Conservation (phyloP, 2,329 filamentous ascomycete genomes). For the Xylariaceae sp. region DNA sequence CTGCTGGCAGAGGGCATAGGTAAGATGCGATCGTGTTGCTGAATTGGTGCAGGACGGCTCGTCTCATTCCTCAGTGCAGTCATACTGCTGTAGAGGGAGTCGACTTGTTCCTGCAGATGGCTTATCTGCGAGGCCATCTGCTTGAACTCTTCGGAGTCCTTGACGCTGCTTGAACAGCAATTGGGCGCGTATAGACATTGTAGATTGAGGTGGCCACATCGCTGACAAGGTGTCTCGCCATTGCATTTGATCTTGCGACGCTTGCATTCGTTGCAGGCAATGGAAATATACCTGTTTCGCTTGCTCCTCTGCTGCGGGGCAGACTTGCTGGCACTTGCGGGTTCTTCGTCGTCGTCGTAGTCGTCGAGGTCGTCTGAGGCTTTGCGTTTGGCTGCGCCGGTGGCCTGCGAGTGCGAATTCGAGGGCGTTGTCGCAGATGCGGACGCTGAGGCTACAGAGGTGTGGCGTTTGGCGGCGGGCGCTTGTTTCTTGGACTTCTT, state of each 20-base stretch:
- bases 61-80: conserved; percentile 60
- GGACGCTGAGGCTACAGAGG: conserved; percentile 5
- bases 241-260: conserved; percentile 74
- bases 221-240: conserved; percentile 62
- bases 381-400: conserved; percentile 24
- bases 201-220: conserved; percentile 65
- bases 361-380: conserved; percentile 9
- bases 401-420: not conserved
- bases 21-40: conserved; percentile 37
- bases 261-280: conserved; percentile 68
- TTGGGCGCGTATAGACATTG: conserved; percentile 63
- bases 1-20: conserved; percentile 35
- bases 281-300: conserved; percentile 60
- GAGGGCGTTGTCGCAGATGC: conserved; percentile 9
- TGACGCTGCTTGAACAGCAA: conserved; percentile 73
- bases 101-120: conserved; percentile 79
- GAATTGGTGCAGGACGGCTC: conserved; percentile 28
- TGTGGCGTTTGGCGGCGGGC: conserved; percentile 9
- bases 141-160: conserved; percentile 88
- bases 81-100: conserved; percentile 69
- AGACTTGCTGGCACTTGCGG: conserved; percentile 15
- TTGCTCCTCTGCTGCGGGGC: conserved; percentile 49
- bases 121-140: conserved; percentile 72
- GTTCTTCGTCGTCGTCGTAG: conserved; percentile 21
- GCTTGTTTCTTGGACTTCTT: conserved; percentile 13